Conservation (phyloP, 2,329 filamentous ascomycete species). For the Tolypocladium nubicola region DNA sequence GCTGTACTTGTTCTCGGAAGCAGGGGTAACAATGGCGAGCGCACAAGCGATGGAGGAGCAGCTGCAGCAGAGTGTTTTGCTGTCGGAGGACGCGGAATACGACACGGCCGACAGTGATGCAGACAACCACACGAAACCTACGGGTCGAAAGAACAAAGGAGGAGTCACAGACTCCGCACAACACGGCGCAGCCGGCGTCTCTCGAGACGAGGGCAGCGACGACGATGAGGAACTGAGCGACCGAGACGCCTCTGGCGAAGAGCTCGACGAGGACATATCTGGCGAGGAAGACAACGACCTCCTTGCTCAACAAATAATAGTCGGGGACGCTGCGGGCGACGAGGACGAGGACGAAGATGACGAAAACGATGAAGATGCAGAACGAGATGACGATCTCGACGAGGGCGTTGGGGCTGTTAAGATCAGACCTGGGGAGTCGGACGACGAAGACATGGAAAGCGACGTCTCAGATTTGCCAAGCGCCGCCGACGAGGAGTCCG, state of each 20-base stretch:
- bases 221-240: slow-evolving; percentile 26
- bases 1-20: slow-evolving; percentile 11
- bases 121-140: slow-evolving; percentile 11
- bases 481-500: slow-evolving; percentile 26
- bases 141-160: slow-evolving; percentile 4
- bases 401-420: slow-evolving; percentile 49
- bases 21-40: slow-evolving; percentile 32
- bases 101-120: slow-evolving; percentile 22
- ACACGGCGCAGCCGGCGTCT: neutral
- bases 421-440: slow-evolving; percentile 37
- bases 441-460: slow-evolving; percentile 41
- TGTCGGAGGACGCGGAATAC: slow-evolving; percentile 38
- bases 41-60: slow-evolving; percentile 47
- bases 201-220: slow-evolving; percentile 8
- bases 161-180: neutral
- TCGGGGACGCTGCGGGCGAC: slow-evolving; percentile 16
- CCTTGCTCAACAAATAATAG: slow-evolving; percentile 15
- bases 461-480: slow-evolving; percentile 35
- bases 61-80: slow-evolving; percentile 43
- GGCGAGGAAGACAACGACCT: slow-evolving; percentile 29
- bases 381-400: slow-evolving; percentile 29
- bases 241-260: slow-evolving; percentile 29
- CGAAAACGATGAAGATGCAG: slow-evolving; percentile 18
- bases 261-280: slow-evolving; percentile 30
- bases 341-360: slow-evolving; percentile 25